Conservation (phyloP, 495 filamentous ascomycete species). For the Penicillium coprophilum region DNA sequence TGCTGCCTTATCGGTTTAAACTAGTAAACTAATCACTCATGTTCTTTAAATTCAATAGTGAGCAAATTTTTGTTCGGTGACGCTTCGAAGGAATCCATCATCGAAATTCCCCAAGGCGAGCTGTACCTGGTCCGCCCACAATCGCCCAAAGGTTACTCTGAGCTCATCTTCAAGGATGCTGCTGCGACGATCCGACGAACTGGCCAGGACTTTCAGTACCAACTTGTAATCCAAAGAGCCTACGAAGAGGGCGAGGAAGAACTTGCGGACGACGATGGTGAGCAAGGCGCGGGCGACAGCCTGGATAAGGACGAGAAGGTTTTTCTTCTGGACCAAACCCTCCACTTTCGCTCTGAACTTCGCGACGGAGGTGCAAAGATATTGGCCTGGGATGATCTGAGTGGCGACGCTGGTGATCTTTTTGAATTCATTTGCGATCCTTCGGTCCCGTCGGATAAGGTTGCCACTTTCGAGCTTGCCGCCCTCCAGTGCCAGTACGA, state of each 20-base stretch:
- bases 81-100: slow-evolving; percentile 87
- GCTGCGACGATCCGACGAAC: slow-evolving; percentile 88
- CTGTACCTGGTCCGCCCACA: slow-evolving; percentile 94
- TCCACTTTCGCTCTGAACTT: slow-evolving; percentile 83
- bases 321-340: slow-evolving; percentile 85
- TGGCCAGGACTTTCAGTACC: slow-evolving; percentile 92
- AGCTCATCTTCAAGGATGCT: slow-evolving; percentile 98
- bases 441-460: slow-evolving; percentile 64
- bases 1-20: neutral
- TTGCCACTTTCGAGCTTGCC: slow-evolving; percentile 76
- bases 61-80: slow-evolving; percentile 92
- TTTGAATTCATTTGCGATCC: slow-evolving; percentile 95
- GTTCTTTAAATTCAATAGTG: slow-evolving; percentile 48
- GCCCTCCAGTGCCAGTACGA: slow-evolving; percentile 96
- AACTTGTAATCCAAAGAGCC: slow-evolving; percentile 91
- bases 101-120: slow-evolving; percentile 91
- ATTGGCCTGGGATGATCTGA: slow-evolving; percentile 91
- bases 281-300: slow-evolving; percentile 67
- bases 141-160: slow-evolving; percentile 94
- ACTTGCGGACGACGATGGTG: slow-evolving; percentile 78
- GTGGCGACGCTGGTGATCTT: slow-evolving; percentile 88
- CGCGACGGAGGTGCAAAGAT: slow-evolving; percentile 76
- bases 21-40: slow-evolving; percentile 19
- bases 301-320: slow-evolving; percentile 93
- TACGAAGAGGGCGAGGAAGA: slow-evolving; percentile 98